A percentile compares a stretch with the other conserved stretches of the same genome.
Conservation (phyloP, 345 rosid genomes). For the Pelargonium nanum region DNA sequence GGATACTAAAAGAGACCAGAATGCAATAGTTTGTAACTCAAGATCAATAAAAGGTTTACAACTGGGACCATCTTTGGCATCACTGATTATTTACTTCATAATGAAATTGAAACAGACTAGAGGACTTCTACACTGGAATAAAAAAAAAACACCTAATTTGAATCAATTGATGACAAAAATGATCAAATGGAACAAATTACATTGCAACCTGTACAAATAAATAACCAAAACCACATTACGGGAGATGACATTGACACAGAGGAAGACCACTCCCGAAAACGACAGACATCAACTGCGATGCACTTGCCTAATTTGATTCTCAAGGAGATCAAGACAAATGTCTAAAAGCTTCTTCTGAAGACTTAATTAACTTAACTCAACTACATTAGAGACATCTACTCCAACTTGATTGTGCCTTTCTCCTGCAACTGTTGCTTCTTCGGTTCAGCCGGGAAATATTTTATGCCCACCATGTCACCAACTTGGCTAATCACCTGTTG, state of each 20-base stretch:
- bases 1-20: too few relatives aligned
- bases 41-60: too few relatives aligned
- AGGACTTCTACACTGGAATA: too few relatives aligned
- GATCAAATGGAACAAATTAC: background rate
- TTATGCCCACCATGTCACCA: slow-evolving; percentile 72
- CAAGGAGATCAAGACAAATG: background rate
- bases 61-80: too few relatives aligned
- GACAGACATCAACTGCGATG: background rate
- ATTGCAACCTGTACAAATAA: background rate
- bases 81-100: too few relatives aligned
- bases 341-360: background rate
- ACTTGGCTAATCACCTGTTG: slow-evolving; percentile 62
- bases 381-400: background rate
- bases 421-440: slow-evolving; percentile 23
- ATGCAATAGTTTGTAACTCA: too few relatives aligned
- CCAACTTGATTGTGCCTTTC: background rate
- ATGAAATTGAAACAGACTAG: too few relatives aligned
- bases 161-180: too few relatives aligned
- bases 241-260: background rate
- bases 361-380: background rate
- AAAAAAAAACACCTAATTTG: too few relatives aligned
- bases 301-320: background rate
- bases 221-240: too few relatives aligned
- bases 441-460: slow-evolving; percentile 80
- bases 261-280: background rate